These are phyloP conservation scores for Atkinsonella texensis DNA, from an alignment of 2,329 filamentous ascomycete species.

Conservation along the genomic window DNA sequence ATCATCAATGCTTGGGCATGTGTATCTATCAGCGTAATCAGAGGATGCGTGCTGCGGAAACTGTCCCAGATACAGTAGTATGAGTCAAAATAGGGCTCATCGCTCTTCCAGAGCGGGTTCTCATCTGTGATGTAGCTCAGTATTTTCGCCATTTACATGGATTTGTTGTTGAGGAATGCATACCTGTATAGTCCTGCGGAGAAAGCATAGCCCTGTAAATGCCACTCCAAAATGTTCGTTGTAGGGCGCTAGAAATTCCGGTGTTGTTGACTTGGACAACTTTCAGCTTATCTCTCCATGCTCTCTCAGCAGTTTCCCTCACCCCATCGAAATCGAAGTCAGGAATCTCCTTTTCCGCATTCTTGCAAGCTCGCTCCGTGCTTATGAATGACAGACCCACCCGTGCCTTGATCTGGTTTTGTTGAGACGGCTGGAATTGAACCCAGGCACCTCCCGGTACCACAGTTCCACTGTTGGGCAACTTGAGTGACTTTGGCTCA, in stretches of 20 bases:
- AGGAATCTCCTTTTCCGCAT: constrained; percentile 58
- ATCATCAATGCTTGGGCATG: constrained; percentile 56
- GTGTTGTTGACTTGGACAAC: constrained; percentile 43
- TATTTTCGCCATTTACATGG: not conserved
- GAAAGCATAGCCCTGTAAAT: constrained; percentile 57
- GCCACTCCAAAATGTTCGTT: constrained; percentile 59
- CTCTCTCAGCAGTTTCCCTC: constrained; percentile 40
- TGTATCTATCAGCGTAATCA: constrained; percentile 61
- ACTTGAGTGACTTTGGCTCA: constrained; percentile 26
- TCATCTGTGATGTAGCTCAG: constrained; percentile 37
- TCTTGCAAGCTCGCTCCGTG: constrained; percentile 52
- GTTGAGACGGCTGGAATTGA: constrained; percentile 36
- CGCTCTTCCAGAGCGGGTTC: constrained; percentile 57
- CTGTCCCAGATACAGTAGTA: constrained; percentile 62
- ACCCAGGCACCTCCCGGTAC: constrained; percentile 45
- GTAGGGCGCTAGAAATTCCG: constrained; percentile 42
- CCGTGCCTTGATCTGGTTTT: constrained; percentile 44
- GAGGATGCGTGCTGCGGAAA: constrained; percentile 57
- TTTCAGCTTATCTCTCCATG: constrained; percentile 52
- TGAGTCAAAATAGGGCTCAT: constrained; percentile 64
- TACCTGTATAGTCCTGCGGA: constrained; percentile 57
- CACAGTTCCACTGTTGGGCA: constrained; percentile 16
- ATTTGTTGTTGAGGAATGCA: not conserved
- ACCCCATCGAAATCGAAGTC: constrained; percentile 51
- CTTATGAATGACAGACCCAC: constrained; percentile 65